These are phyloP conservation scores for Dryadomyces quercus-mongolicae DNA, from an alignment of 2,329 filamentous ascomycete species.

Conservation along the genomic window DNA sequence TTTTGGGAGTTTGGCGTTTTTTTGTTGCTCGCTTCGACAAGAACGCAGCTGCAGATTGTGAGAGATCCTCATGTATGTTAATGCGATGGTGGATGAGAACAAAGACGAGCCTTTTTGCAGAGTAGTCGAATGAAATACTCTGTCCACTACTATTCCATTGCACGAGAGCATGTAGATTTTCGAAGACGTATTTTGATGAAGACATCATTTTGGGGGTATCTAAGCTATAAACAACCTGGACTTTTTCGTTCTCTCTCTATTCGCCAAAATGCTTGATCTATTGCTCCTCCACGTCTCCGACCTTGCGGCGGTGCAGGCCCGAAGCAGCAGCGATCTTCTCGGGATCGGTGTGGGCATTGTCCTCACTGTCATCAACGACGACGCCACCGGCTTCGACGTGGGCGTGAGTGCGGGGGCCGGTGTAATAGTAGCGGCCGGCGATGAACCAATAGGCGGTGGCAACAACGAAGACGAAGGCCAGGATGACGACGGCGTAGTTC, in stretches of 20 bases:
- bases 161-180: no score
- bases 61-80: neutral
- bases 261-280: neutral
- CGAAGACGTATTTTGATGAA: neutral
- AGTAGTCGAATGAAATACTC: neutral
- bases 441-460: slow-evolving; percentile 32
- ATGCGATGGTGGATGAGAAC: neutral
- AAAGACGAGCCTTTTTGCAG: neutral
- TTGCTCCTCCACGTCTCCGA: neutral
- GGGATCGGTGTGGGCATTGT: neutral
- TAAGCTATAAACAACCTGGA: neutral
- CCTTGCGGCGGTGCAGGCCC: neutral
- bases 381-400: slow-evolving; percentile 16
- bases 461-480: slow-evolving; percentile 30
- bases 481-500: slow-evolving; percentile 42
- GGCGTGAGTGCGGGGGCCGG: slow-evolving; percentile 26
- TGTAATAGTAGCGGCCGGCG: slow-evolving; percentile 32
- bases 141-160: neutral
- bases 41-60: neutral
- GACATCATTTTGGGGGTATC: neutral
- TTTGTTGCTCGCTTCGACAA: neutral
- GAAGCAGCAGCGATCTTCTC: slow-evolving; percentile 6
- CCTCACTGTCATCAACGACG: slow-evolving; percentile 10
- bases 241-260: neutral
- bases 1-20: neutral